Conservation (phyloP, 2,329 filamentous ascomycete species). For the Neopestalotiopsis clavispora region DNA sequence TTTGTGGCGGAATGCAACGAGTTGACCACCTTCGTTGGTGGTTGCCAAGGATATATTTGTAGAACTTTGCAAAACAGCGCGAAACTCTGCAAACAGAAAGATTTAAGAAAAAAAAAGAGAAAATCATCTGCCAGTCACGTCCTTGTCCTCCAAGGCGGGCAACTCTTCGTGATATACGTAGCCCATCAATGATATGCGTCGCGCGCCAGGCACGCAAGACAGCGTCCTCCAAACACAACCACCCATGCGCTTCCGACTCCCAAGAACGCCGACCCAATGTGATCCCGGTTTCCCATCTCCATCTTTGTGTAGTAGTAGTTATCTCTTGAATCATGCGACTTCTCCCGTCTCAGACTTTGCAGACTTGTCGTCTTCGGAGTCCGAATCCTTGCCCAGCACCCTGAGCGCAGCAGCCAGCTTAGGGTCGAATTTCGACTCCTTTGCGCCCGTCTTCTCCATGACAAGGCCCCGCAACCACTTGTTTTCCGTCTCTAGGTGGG, state of each 20-base stretch:
- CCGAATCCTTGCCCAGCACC: conserved; percentile 25
- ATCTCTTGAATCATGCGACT: neutral
- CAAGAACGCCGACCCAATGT: conserved; percentile 15
- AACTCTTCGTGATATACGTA: conserved; percentile 9
- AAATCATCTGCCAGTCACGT: neutral
- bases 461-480: conserved; percentile 64
- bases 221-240: conserved; percentile 5
- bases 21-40: neutral
- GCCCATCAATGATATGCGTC: conserved; percentile 9
- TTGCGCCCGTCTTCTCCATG: conserved; percentile 78
- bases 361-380: conserved; percentile 15
- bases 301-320: neutral
- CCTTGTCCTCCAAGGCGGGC: neutral
- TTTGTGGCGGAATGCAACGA: neutral
- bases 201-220: conserved; percentile 1
- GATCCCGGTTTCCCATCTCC: neutral
- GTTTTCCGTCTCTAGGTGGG: conserved; percentile 62
- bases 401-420: conserved; percentile 36
- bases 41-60: conserved; percentile 7
- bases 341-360: conserved; percentile 10
- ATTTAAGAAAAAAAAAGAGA: neutral
- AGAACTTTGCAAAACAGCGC: neutral
- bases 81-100: neutral
- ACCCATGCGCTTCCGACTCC: neutral
- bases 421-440: conserved; percentile 52